phyloP scores from a whole-genome alignment of 345 rosid genomes.

The Stellera chamaejasme region DNA sequence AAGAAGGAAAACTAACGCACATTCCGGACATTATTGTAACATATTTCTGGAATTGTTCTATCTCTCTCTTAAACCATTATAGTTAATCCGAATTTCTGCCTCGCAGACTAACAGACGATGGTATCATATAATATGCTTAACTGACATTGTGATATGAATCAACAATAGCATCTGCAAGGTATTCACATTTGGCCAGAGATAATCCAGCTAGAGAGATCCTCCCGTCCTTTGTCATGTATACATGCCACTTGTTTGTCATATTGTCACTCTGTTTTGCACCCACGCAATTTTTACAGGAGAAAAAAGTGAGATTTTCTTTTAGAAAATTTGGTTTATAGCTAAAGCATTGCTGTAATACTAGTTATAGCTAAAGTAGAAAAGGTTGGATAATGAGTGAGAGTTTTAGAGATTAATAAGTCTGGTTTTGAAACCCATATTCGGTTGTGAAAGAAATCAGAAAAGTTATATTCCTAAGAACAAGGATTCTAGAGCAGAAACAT shows the following conservation, averaged over 20 bases:
- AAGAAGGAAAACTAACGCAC: background rate
- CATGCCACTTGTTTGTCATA: conserved; percentile 90
- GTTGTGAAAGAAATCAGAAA: too few species aligned
- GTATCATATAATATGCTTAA: conserved; percentile 18
- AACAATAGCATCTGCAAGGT: conserved; percentile 82
- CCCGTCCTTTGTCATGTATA: conserved; percentile 96
- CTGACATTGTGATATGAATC: conserved; percentile 79
- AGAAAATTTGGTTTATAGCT: too few species aligned
- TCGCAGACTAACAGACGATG: conserved; percentile 2
- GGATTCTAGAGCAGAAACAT: background rate
- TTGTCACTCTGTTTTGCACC: conserved; percentile 50
- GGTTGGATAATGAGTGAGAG: background rate
- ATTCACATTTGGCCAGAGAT: conserved; percentile 84
- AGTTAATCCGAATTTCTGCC: conserved; percentile 10
- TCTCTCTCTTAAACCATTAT: conserved; percentile 2
- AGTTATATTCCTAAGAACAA: background rate
- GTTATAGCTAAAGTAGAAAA: background rate
- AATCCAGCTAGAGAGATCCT: conserved; percentile 90
- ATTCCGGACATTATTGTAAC: conserved; percentile 13
- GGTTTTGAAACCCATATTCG: too few species aligned
- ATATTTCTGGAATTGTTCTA: background rate
- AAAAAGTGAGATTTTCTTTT: background rate
- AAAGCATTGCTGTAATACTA: background rate
- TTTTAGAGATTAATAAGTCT: too few species aligned
- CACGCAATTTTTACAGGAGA: background rate